Percentiles rank a stretch among this genome's conserved stretches.
Conservation (phyloP, 148 eudicot species). For the Silene uniflora region DNA sequence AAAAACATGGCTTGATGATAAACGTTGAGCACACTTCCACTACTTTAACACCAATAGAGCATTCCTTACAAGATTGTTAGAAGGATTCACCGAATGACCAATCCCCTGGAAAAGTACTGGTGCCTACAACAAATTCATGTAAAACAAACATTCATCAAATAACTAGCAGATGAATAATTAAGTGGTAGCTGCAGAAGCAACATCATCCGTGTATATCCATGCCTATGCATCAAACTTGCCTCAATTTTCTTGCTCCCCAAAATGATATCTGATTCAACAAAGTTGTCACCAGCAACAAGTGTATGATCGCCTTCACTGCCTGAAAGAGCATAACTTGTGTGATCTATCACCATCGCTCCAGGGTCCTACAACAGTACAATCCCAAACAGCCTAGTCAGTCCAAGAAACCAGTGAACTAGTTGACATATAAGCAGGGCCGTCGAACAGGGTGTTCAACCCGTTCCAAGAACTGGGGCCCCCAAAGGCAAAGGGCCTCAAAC, state of each 20-base stretch:
- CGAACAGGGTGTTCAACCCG: too few relatives aligned
- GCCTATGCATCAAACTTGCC: constrained; percentile 33
- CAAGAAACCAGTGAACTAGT: not conserved
- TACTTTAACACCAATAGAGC: constrained; percentile 5
- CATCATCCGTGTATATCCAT: not conserved
- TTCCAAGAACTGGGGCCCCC: too few relatives aligned
- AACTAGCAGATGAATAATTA: not conserved
- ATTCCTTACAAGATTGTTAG: constrained; percentile 49
- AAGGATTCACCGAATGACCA: constrained; percentile 57
- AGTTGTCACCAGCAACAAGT: constrained; percentile 45
- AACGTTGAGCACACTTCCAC: not conserved
- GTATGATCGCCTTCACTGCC: constrained; percentile 63
- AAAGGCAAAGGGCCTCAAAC: too few relatives aligned
- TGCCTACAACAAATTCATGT: constrained; percentile 39
- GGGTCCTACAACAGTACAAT: constrained; percentile 53
- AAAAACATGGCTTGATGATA: not conserved
- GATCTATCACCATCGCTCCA: constrained; percentile 59
- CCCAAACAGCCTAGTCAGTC: constrained; percentile 10
- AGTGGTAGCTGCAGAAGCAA: not conserved
- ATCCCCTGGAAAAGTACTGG: constrained; percentile 60
- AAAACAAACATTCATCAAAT: not conserved
- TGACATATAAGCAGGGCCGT: too few relatives aligned
- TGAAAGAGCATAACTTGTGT: constrained; percentile 57
- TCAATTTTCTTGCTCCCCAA: constrained; percentile 57
- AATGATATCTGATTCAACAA: constrained; percentile 54